Base-by-base conservation (phyloP, 176 grass and related monocot species). In the Musa acuminata region DNA sequence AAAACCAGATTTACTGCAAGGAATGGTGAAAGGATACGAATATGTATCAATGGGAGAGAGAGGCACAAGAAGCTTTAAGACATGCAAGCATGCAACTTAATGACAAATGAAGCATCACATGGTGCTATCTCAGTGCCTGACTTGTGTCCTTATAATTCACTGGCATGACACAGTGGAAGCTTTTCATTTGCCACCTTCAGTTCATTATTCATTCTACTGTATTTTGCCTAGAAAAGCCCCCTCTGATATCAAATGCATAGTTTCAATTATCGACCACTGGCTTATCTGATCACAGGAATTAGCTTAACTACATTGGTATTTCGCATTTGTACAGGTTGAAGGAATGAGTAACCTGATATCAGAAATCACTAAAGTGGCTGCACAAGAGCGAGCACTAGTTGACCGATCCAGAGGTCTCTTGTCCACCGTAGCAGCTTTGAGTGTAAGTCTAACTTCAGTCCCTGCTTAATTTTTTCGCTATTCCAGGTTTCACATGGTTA, bases 361-460 rank as follows among this genome's bases (percentile, higher is more conserved):
- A 71, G 90, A 95, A 80, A 79, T 99, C 26, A 76, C 82, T 3
- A 88, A 89, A 71, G 82, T 99, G 60, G 86, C 78, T 17, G 83
- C 79, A 25, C 88, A 91, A 73, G 96, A 99, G 81, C 86, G 85
- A 68, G 82, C 84, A 77, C 73, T 99, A 78, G 62, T 99, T 59
- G 81, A 85, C 50, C 96, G 91, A 81, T 99, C 84, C 51, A 95
- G 81, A 87, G 82, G 86, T 79, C 82, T 95, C 59, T 78, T 91
- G 26, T 95, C 91, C 76, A 87, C 81, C 9, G 84, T 87, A 8
- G 88, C 86, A 75, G 86, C 88, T 62, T 80, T 99, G 84, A 91
- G 95, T 91, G 96, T 95, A 89, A 9, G 84, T 35, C 43, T 8
- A 35, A 67, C 19, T 84, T 76, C 66, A 35, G 29, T 3, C 29